These are phyloP conservation scores for Fusarium acutatum DNA, from an alignment of 2,329 filamentous ascomycete genomes.

Conservation along the genomic window DNA sequence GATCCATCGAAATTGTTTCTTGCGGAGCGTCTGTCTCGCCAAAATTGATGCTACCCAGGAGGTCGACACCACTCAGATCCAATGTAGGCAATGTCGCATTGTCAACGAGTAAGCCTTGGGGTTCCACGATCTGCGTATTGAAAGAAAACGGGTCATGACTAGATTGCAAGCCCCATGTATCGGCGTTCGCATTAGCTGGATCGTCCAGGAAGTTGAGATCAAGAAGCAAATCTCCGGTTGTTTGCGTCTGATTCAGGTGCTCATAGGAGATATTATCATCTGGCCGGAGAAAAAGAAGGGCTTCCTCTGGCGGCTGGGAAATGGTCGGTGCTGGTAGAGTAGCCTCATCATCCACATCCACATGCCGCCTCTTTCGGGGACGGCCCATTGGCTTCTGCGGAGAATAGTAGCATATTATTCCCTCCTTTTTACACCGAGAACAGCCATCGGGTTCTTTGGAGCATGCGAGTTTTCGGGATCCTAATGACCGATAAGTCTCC, in stretches of 20 bases:
- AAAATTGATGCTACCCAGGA: slow-evolving; percentile 47
- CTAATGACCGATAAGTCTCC: slow-evolving; percentile 52
- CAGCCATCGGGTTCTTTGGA: slow-evolving; percentile 70
- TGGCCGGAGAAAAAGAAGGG: neutral
- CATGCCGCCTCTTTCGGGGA: slow-evolving; percentile 64
- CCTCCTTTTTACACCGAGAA: slow-evolving; percentile 65
- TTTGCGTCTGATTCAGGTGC: slow-evolving; percentile 6
- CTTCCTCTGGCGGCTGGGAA: slow-evolving; percentile 1
- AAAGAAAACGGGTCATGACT: slow-evolving; percentile 34
- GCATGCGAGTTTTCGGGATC: slow-evolving; percentile 70
- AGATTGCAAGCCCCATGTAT: slow-evolving; percentile 51
- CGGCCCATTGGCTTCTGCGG: slow-evolving; percentile 73
- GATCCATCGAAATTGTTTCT: slow-evolving; percentile 42
- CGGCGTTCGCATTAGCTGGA: slow-evolving; percentile 39
- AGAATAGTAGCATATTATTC: slow-evolving; percentile 68
- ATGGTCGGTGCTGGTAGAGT: neutral
- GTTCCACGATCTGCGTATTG: slow-evolving; percentile 26
- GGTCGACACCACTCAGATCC: slow-evolving; percentile 39
- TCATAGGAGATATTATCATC: neutral
- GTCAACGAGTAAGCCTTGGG: slow-evolving; percentile 5
- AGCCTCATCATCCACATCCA: slow-evolving; percentile 48
- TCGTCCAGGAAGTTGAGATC: slow-evolving; percentile 49
- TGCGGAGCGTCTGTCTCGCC: slow-evolving; percentile 42
- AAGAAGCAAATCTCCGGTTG: slow-evolving; percentile 38
- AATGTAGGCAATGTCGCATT: slow-evolving; percentile 15